phyloP scores from a whole-genome alignment of 192 early-diverging fungal genomes.

The Coemansia sp. region DNA sequence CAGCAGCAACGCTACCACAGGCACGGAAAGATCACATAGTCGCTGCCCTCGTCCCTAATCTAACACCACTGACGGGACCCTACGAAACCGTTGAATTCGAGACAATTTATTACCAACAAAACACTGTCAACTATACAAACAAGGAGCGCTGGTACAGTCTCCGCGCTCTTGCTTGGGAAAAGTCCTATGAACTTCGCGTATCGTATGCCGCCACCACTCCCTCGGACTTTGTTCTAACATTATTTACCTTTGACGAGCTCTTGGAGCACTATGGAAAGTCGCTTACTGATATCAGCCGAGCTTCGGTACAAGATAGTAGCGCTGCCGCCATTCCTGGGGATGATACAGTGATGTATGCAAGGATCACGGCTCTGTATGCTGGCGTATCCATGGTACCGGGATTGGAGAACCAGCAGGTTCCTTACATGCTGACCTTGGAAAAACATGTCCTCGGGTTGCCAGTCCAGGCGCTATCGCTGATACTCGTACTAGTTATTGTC shows the following conservation, averaged over 20 bases:
- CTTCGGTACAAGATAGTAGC: not conserved
- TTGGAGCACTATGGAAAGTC: not conserved
- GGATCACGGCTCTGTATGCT: constrained; percentile 24
- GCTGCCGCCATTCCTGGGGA: not conserved
- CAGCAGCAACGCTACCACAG: not conserved
- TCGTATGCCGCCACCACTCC: constrained; percentile 46
- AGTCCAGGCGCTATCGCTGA: constrained; percentile 31
- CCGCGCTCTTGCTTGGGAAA: constrained; percentile 2
- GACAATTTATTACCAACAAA: constrained; percentile 19
- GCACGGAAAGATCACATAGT: not conserved
- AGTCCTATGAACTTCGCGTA: constrained; percentile 44
- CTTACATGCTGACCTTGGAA: constrained; percentile 36
- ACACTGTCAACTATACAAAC: constrained; percentile 10
- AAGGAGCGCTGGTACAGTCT: constrained; percentile 40
- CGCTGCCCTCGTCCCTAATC: not conserved
- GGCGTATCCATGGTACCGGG: constrained; percentile 24
- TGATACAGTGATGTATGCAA: constrained; percentile 20
- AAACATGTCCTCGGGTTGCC: constrained; percentile 42
- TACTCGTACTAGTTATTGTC: constrained; percentile 28
- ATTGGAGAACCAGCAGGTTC: constrained; percentile 18
- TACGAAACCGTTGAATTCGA: constrained; percentile 15
- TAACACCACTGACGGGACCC: constrained; percentile 10
- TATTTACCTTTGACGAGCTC: constrained; percentile 12
- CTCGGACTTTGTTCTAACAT: constrained; percentile 22
- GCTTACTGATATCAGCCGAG: not conserved